Percentiles rank a stretch among this genome's conserved stretches.
Conservation (phyloP, 2,329 filamentous ascomycete genomes). For the Phaeosphaeriaceae sp. region DNA sequence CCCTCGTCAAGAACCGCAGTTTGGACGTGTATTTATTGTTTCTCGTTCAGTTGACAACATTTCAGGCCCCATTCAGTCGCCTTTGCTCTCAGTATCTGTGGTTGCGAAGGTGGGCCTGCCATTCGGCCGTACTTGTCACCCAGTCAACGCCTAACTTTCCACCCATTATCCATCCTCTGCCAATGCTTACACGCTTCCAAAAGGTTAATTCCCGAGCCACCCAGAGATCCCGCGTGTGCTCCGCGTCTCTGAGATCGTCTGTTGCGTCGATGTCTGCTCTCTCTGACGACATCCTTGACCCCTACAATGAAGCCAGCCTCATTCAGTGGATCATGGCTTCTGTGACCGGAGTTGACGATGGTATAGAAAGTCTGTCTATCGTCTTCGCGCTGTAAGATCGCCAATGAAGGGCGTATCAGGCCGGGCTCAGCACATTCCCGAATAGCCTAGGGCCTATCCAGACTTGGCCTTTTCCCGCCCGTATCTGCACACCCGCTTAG, state of each 20-base stretch:
- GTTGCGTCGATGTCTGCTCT: not conserved
- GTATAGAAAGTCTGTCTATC: not conserved
- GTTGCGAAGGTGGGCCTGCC: not conserved
- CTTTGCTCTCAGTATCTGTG: not conserved
- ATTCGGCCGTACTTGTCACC: not conserved
- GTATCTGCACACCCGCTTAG: too few species aligned
- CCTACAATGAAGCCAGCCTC: too few species aligned
- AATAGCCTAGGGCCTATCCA: not conserved
- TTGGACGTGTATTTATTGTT: slow-evolving; percentile 3
- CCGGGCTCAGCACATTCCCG: not conserved
- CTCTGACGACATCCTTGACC: too few species aligned
- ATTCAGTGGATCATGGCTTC: too few species aligned
- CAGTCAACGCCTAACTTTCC: not conserved
- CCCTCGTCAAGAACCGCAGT: not conserved
- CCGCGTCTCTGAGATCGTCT: not conserved
- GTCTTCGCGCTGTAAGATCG: not conserved
- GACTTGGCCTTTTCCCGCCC: not conserved
- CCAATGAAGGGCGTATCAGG: not conserved
- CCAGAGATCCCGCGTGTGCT: not conserved
- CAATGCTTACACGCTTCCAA: not conserved
- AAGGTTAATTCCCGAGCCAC: not conserved
- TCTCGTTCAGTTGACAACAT: not conserved
- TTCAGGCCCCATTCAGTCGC: not conserved
- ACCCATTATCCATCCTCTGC: not conserved
- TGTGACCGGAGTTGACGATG: not conserved